Base-by-base conservation (phyloP, 768 basidiomycete species). In the Auricularia sp. region DNA sequence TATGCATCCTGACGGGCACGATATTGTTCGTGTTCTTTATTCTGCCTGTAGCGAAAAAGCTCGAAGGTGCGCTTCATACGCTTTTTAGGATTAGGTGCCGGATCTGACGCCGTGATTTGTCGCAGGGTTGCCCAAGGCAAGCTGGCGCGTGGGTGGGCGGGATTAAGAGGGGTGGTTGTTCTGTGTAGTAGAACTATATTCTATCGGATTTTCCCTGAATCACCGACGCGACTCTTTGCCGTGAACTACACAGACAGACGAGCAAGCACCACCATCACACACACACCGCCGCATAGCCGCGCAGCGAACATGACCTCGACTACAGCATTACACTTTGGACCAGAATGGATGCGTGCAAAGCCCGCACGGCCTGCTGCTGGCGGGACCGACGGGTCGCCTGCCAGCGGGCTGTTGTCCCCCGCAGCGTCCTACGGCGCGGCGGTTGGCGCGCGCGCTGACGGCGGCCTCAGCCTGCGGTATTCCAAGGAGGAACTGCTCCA, bases 271-370 rank as follows among this genome's bases (percentile, higher is more conserved):
- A 16, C 18, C 7, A 10, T 10, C 47, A 8, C 47, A 6, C 7
- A 12, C 14, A 18, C 47, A 51, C 47, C 47, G 39, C 39, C 39
- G 39, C 39, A 42, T 42, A 42, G 39, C 39, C 39, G 39, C 39
- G 39, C 39, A 42, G 39, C 12, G 39, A 51, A 21, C 14, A 51
- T 51, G 47, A 51, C 47, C 14, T 66, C 88, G 67, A 80, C 82
- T 34, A 87, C 89, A 11, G 65, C 69, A 34, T 88, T 93, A 85
- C 91, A 92, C 74, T 93, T 93, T 80, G 91, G 90, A 71, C 91
- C 91, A 59, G 91, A 93, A 77, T 93, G 91, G 91, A 92, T 93
- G 91, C 85, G 91, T 71, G 83, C 86, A 68, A 91, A 91, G 77
- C 67, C 66, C 60, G 84, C 83, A 67, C 83, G 84, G 67, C 79